These are phyloP conservation scores for Chlamydomonas sp. DNA, from an alignment of 139 green algal genomes.

Conservation along the genomic window DNA sequence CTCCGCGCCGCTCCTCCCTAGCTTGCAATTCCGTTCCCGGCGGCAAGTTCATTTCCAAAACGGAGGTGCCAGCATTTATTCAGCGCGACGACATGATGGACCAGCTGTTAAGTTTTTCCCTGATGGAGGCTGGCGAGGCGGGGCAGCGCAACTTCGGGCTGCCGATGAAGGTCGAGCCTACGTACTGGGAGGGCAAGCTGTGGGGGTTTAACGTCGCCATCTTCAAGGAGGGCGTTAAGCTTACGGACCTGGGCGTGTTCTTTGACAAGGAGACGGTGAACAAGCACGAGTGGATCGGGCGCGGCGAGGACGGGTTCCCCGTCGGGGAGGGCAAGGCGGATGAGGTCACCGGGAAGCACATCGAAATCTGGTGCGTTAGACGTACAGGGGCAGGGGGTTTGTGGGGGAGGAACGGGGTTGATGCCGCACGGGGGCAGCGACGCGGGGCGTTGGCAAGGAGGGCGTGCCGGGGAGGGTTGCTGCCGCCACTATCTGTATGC, in stretches of 20 bases:
- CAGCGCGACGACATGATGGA: constrained; percentile 84
- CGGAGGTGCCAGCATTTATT: constrained; percentile 89
- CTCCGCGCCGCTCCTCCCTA: background rate
- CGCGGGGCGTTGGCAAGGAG: too few species aligned
- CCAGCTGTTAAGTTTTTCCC: constrained; percentile 79
- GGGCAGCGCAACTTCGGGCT: constrained; percentile 78
- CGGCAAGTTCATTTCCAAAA: constrained; percentile 75
- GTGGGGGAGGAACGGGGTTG: background rate
- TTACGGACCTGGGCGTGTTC: constrained; percentile 69
- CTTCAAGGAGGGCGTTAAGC: constrained; percentile 72
- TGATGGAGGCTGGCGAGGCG: constrained; percentile 73
- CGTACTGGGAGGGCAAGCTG: constrained; percentile 48
- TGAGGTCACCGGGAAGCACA: constrained; percentile 76
- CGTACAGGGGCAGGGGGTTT: background rate
- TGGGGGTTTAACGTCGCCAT: constrained; percentile 81
- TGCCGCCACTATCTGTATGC: too few species aligned
- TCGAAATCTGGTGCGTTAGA: constrained; percentile 75
- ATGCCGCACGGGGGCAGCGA: background rate
- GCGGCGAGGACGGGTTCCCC: constrained; percentile 81
- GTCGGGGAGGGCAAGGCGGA: constrained; percentile 74
- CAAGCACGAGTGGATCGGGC: constrained; percentile 84
- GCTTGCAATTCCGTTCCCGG: constrained; percentile 4
- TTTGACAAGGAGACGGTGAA: constrained; percentile 73
- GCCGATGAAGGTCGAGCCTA: constrained; percentile 67
- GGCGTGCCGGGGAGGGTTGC: too few species aligned